These are phyloP conservation scores for Geosmithia putterillii DNA, from an alignment of 2,329 filamentous ascomycete genomes.

Conservation along the genomic window DNA sequence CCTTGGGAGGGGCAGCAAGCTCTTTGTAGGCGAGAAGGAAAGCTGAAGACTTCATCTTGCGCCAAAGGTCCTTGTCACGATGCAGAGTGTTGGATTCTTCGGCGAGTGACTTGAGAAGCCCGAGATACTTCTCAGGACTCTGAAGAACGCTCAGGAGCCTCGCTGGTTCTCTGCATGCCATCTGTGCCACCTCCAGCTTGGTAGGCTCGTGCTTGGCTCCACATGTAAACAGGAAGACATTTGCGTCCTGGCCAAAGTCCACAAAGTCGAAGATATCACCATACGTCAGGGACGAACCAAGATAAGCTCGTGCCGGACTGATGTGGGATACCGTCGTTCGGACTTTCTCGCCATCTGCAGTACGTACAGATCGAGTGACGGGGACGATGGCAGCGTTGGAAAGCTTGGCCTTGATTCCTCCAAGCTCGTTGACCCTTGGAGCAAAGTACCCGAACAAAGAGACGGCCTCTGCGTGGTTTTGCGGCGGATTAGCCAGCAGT, in stretches of 20 bases:
- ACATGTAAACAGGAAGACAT: conserved; percentile 76
- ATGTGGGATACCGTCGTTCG: conserved; percentile 25
- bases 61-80: conserved; percentile 67
- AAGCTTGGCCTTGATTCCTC: conserved; percentile 45
- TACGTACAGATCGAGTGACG: conserved; percentile 26
- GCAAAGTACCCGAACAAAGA: conserved; percentile 76
- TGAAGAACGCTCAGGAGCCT: conserved; percentile 71
- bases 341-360: conserved; percentile 26
- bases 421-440: conserved; percentile 62
- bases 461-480: conserved; percentile 51
- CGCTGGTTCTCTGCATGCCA: conserved; percentile 75
- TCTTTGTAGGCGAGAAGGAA: conserved; percentile 82
- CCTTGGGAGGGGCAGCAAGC: conserved; percentile 33
- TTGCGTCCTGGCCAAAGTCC: conserved; percentile 79
- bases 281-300: conserved; percentile 60
- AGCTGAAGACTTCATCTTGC: conserved; percentile 58
- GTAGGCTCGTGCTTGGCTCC: conserved; percentile 88
- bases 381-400: conserved; percentile 61
- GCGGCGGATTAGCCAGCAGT: conserved; percentile 61
- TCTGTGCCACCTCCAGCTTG: conserved; percentile 69
- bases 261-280: conserved; percentile 95
- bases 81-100: conserved; percentile 59
- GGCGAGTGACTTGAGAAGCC: conserved; percentile 68
- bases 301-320: conserved; percentile 63
- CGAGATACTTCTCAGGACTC: conserved; percentile 74